Evolutionary conservation across 2,329 filamentous ascomycete genomes (phyloP), one percentile per base, ranked within the genome.

Genomic region (Pseudogymnoascus sp.): DNA sequence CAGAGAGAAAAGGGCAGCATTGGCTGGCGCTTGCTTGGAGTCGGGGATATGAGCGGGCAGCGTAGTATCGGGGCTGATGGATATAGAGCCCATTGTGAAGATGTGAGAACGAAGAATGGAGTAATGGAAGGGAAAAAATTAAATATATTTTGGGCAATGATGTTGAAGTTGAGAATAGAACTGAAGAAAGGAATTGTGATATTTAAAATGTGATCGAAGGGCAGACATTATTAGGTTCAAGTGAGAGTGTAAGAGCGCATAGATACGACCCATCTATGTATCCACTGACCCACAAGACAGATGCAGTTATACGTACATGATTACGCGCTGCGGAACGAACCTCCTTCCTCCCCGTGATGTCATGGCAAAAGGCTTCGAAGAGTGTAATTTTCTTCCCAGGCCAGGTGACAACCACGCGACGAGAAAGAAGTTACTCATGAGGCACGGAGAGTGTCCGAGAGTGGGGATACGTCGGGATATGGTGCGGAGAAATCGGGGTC

Each of bases 1-100:
- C 8, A 82, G 77, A 4, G 79, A 80, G 68, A 82, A 81, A 36
- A 79, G 75, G 6, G 70, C 42, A 2, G 68, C 67, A 38, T 68
- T 65, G 7, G 66, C 65, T 14, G 74, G 67, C 5, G 74, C 73
- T 53, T 73, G 70, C 36, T 66, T 69, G 0, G 72, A 71, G 59
- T 75, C 72, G 7, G 74, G 73, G 37, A 72, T 62, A 31, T 64
- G 28, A 1, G 31, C 4, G 4, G 63, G 63, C 7, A 59, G 42
- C 11, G 40, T 63, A 61, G 64, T 64, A 5, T 65, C 63, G 7
- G 68, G 62, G 8, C 67, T 18, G 42, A 62, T 37, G 25, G 38
- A 18, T 42, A 44, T 44, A 18, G 40, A 44, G 4, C 34, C 28
- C 25, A 31, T 31, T 21, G 34, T 31, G 7, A 37, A 34, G 5